Evolutionary conservation across 164 flowering plant genomes (phyloP), one percentile per base, ranked within the genome.

Genomic region (Chimonanthus salicifolius): DNA sequence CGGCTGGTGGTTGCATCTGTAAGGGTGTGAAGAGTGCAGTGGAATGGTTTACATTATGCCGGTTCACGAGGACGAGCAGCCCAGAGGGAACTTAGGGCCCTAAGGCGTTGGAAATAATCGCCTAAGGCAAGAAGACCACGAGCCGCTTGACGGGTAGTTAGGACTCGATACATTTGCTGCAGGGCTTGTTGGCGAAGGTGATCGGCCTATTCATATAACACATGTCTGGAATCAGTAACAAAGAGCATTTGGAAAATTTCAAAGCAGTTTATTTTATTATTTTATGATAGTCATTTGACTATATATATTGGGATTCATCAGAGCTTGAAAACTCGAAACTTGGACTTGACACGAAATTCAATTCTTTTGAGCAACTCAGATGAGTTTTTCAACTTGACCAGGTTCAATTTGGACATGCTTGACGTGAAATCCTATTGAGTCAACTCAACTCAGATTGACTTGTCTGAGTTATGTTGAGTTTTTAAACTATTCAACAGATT

Each of bases 91-190:
- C 97, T 90, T 64, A 94, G 74, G 47, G 89, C 88, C 4, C 92
- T 84, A 58, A 94, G 88, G 49, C 97, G 91, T 78, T 89, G 94
- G 79, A 87, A 88, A 78, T 90, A 91, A 78, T 94, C 97, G 0
- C 97, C 98, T 71, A 91, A 79, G 15, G 89, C 90, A 62, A 94
- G 86, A 79, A 94, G 82, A 33, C 89, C 91, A 65, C 86, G 83
- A 49, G 97, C 98, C 54, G 95, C 87, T 81, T 94, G 97, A 13
- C 90, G 89, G 33, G 77, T 80, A 8, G 95, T 94, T 46, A 94
- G 80, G 72, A 88, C 87, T 49, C 80, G 83, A 20, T 74, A 75
- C 88, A 91, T 88, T 75, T 88, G 96, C 72, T 82, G 87, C 72
- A 92, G 78, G 3, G 93, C 86, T 79, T 82, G 89, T 72, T 85